Evolutionary conservation across 306 rosid genomes (phyloP).

Genomic region (Abrus precatorius): DNA sequence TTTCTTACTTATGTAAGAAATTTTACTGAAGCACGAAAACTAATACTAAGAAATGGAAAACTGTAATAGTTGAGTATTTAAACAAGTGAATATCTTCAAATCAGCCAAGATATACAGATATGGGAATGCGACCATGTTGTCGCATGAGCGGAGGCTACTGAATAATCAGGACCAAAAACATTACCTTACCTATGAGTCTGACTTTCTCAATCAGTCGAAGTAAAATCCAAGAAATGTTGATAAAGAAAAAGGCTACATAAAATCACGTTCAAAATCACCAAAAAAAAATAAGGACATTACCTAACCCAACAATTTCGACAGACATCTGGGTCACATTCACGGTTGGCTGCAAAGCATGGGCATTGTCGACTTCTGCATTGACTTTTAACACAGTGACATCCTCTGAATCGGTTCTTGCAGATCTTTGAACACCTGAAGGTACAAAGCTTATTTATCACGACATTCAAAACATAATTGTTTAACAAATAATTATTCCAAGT

Average conservation of each 20-base stretch:
- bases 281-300: constrained; percentile 50
- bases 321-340: constrained; percentile 96
- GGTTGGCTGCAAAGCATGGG: constrained; percentile 91
- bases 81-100: neutral
- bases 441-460: constrained; percentile 20
- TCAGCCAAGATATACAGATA: neutral
- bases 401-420: constrained; percentile 86
- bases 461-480: neutral
- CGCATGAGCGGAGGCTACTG: neutral
- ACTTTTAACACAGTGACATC: constrained; percentile 87
- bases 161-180: neutral
- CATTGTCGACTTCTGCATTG: constrained; percentile 92
- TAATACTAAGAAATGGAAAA: neutral
- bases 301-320: constrained; percentile 95
- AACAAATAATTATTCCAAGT: constrained; percentile 13
- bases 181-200: neutral
- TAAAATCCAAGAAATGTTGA: neutral
- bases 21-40: neutral
- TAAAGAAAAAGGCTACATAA: neutral
- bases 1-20: too few species aligned
- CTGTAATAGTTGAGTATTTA: neutral
- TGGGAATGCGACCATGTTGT: neutral
- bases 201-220: neutral
- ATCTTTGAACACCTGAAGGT: constrained; percentile 74
- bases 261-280: neutral